Percentiles rank a stretch among this genome's conserved stretches.
Conservation (phyloP, 306 rosid species). For the Castanea crenata region DNA sequence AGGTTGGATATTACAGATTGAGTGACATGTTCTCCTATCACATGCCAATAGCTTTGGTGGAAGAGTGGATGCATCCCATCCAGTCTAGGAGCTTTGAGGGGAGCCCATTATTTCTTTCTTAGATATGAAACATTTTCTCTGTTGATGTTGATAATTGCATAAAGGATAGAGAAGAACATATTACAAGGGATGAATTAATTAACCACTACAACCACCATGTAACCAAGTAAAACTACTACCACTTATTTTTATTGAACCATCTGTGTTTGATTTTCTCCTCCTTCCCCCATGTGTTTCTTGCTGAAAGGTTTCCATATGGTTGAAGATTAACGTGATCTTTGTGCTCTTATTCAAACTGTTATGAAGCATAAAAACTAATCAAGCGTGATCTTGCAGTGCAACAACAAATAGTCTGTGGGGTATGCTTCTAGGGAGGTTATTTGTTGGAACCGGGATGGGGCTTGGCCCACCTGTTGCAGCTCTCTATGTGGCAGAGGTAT, state of each 20-base stretch:
- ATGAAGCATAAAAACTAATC: neutral
- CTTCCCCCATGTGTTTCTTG: neutral
- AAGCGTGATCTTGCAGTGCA: slow-evolving; percentile 48
- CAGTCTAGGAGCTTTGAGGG: no score
- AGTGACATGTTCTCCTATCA: no score
- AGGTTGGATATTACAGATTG: no score
- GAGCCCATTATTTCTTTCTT: no score
- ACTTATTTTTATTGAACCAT: neutral
- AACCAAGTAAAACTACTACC: neutral
- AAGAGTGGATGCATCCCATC: no score
- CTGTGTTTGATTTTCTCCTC: neutral
- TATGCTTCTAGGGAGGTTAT: slow-evolving; percentile 84
- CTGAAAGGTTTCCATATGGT: neutral
- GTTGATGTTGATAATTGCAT: no score
- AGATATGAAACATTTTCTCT: no score
- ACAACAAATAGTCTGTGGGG: slow-evolving; percentile 66
- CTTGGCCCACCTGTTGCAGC: slow-evolving; percentile 84
- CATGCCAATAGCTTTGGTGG: no score
- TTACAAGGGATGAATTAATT: slow-evolving; percentile 6
- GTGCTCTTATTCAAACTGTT: neutral
- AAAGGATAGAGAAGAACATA: slow-evolving; percentile 12
- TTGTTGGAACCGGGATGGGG: slow-evolving; percentile 86
- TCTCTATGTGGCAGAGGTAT: slow-evolving; percentile 87
- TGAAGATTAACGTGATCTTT: slow-evolving; percentile 6
- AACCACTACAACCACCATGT: neutral